Evolutionary conservation across 805 yeast genomes (phyloP).

Genomic region (Lachancea sp.): DNA sequence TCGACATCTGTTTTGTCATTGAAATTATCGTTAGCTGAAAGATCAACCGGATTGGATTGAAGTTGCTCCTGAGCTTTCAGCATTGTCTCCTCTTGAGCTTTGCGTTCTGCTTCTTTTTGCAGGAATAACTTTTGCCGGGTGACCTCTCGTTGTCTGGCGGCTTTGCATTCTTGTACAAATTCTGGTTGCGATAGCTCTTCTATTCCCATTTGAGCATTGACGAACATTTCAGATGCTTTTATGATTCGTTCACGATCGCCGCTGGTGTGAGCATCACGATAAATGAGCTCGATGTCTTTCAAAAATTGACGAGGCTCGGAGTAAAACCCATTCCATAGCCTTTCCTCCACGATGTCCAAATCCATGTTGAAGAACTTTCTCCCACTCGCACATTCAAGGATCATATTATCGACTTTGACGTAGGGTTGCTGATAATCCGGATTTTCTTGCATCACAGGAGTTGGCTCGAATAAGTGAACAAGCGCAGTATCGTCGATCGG

Average conservation of each 20-base stretch:
- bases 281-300: conserved; percentile 77
- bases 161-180: conserved; percentile 69
- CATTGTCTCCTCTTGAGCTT: neutral
- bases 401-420: conserved; percentile 62
- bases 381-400: conserved; percentile 73
- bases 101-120: conserved; percentile 24
- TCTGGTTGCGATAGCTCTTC: conserved; percentile 79
- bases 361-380: conserved; percentile 80
- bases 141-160: conserved; percentile 59
- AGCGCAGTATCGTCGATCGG: conserved; percentile 71
- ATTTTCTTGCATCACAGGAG: conserved; percentile 21
- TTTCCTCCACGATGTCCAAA: conserved; percentile 85
- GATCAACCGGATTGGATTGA: neutral
- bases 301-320: conserved; percentile 88
- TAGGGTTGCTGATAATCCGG: conserved; percentile 37
- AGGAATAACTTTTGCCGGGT: conserved; percentile 38
- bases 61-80: neutral
- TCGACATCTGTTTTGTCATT: neutral
- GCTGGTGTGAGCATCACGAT: conserved; percentile 61
- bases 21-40: neutral
- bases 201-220: conserved; percentile 91
- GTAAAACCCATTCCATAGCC: conserved; percentile 95
- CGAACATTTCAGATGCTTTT: conserved; percentile 88
- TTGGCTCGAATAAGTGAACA: conserved; percentile 70
- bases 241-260: conserved; percentile 80